Conservation (phyloP, 495 filamentous ascomycete genomes). For the Parathielavia hyrcaniae region DNA sequence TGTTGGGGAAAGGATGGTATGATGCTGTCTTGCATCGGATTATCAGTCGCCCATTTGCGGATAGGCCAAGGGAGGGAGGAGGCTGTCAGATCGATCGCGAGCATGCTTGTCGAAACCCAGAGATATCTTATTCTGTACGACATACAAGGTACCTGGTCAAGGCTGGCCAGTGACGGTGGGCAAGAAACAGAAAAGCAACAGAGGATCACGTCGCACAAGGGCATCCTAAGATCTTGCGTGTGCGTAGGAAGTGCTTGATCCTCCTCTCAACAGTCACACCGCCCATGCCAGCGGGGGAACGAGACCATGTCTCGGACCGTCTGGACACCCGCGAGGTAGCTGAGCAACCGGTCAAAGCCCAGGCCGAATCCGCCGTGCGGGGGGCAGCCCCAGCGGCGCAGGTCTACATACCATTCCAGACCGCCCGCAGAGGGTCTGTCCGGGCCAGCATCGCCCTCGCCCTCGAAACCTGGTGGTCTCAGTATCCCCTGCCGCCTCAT, state of each 20-base stretch:
- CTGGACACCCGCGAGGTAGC: constrained; percentile 74
- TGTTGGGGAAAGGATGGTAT: too few relatives aligned
- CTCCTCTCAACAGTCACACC: constrained; percentile 71
- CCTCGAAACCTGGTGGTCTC: constrained; percentile 7
- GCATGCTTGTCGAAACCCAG: too few relatives aligned
- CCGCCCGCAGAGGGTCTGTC: constrained; percentile 19
- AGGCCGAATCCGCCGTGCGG: constrained; percentile 96
- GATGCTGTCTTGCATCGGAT: too few relatives aligned
- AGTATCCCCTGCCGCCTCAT: constrained; percentile 51
- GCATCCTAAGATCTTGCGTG: not conserved
- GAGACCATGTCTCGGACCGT: constrained; percentile 83
- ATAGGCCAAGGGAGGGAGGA: too few relatives aligned
- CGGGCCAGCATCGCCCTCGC: constrained; percentile 4
- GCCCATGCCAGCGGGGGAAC: constrained; percentile 86
- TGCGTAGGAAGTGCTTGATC: not conserved
- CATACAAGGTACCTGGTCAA: not conserved
- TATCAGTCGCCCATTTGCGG: too few relatives aligned
- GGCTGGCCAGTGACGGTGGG: not conserved
- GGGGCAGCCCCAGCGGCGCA: constrained; percentile 85
- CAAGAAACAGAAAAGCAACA: not conserved
- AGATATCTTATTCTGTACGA: too few relatives aligned
- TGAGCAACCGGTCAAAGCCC: constrained; percentile 84
- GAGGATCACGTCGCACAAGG: constrained; percentile 11
- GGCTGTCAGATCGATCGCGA: too few relatives aligned
- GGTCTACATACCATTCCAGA: constrained; percentile 90